Percentiles rank a stretch among this genome's conserved stretches.
phyloP scores from a whole-genome alignment of 345 rosid species.

The Eucalyptus erythrocorys region DNA sequence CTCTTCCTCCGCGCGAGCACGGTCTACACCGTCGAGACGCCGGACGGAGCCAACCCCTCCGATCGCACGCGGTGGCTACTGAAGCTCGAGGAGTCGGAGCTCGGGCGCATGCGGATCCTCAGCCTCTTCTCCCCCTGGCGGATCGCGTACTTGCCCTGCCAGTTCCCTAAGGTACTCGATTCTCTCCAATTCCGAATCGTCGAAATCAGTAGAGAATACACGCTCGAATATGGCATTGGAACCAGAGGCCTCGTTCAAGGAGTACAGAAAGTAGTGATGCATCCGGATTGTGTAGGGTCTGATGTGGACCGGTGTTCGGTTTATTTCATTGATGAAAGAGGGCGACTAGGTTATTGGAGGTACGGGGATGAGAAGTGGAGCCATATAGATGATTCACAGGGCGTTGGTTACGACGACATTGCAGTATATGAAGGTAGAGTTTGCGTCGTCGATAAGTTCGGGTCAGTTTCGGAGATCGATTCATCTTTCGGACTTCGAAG shows the following conservation, averaged over 20 bases:
- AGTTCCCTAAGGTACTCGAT: no score
- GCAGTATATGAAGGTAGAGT: no score
- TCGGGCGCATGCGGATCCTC: no score
- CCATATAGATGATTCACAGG: not conserved
- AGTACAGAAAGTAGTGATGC: not conserved
- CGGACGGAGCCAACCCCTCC: no score
- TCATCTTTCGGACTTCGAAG: not conserved
- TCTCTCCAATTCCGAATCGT: no score
- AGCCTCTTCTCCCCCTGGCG: no score
- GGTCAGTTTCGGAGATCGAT: not conserved
- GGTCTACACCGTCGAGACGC: no score
- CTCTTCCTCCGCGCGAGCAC: no score
- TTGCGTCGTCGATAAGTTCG: fast-evolving
- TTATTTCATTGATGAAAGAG: fast-evolving
- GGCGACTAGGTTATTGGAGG: not conserved
- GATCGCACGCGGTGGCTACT: no score
- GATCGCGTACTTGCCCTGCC: no score
- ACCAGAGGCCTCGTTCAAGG: not conserved
- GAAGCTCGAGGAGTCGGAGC: no score
- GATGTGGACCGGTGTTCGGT: not conserved
- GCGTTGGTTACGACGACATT: not conserved
- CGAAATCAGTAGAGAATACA: no score
- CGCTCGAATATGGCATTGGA: not conserved
- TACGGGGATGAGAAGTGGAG: not conserved
- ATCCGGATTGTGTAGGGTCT: not conserved